Base-by-base conservation (phyloP, 208 protist genomes). In the Crithidia mellificae region DNA sequence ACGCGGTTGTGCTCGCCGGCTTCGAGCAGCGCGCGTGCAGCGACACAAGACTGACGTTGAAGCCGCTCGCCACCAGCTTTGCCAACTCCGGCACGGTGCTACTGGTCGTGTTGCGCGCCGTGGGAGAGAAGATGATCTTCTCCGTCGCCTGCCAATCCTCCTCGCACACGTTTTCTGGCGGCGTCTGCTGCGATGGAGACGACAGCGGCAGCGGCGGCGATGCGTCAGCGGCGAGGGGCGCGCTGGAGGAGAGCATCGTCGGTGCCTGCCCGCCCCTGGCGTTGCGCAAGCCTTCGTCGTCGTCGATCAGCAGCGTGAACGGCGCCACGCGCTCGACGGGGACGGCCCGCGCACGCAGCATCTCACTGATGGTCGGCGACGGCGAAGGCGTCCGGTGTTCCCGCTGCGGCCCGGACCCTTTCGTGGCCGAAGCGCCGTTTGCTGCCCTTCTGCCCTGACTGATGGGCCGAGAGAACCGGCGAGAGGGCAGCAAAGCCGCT, bases 1-100 rank as follows among this genome's bases (percentile, higher is more conserved):
- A 49, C 36, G 57, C 25, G 15, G 53, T 73, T n/a, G 34, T 12
- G 27, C 36, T 22, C 8, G 47, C 20, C 20, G 62, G 50, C 43
- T 34, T 51, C 36, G 38, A 12, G 38, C 50, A 22, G 2, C 50
- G 51, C 14, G 63, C 63, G 53, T 69, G 63, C 22, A 69, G 24
- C 0, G 51, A 69, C 38, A 56, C 30, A n/a, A 52, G 51, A 12
- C 51, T 47, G 8, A 69, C 63, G 29, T 59, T 47, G 52, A 43
- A 43, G 9, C 63, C 63, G 39, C 29, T 29, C 0, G 63, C 52
- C 4, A 69, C 63, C 22, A 51, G n/a, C 7, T 52, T 34, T 29
- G 51, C 63, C 63, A 69, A 43, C 6, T 24, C 30, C 3, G 38
- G 51, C 39, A 59, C 63, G 6, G 63, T 69, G 27, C 29, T 50